Evolutionary conservation across 1,284 basidiomycete species (phyloP), one percentile per base, ranked within the genome.

Genomic region (Irpex sp.): DNA sequence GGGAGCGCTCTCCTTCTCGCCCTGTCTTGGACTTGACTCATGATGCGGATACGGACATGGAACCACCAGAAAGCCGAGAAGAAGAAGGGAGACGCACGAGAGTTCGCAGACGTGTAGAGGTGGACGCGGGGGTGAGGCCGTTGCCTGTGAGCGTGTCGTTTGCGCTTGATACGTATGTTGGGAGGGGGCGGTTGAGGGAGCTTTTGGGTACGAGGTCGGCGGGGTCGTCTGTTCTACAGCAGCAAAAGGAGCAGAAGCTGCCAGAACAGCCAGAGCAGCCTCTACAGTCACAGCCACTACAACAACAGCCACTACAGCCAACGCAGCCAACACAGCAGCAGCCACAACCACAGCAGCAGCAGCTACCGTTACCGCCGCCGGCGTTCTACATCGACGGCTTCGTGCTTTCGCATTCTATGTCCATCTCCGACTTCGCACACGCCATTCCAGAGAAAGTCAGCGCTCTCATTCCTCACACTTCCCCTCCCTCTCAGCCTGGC

Each of bases 131-230:
- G 50, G 80, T 88, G 8, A 69, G 72, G 8, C 72, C 75, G n/a
- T 71, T 89, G 15, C 77, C 78, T 19, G 75, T 81, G 1, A 86
- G 86, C 1, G 71, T 83, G 53, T 76, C 78, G 47, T 86, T 90
- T 67, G 72, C 73, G 1, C 53, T 70, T 1, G 71, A 74, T 15
- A 83, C 85, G 1, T 88, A 84, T 66, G 78, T 87, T 31, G 81
- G 80, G 21, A 82, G 77, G 62, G 87, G 88, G 1, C 77, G 80
- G 70, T 80, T 93, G 5, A 73, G 81, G 61, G 82, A 86, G 33
- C 76, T 92, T 15, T 63, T 84, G 55, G 70, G 75, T 4, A 65
- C 80, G 58, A 49, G 77, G 35, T 71, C 76, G 17, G 72, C 3
- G 26, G 4, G 26, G 26, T 26, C 26, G 56, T 43, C 9, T 21